phyloP scores from a whole-genome alignment of 2,329 filamentous ascomycete genomes.

The Trichocomaceae sp. region DNA sequence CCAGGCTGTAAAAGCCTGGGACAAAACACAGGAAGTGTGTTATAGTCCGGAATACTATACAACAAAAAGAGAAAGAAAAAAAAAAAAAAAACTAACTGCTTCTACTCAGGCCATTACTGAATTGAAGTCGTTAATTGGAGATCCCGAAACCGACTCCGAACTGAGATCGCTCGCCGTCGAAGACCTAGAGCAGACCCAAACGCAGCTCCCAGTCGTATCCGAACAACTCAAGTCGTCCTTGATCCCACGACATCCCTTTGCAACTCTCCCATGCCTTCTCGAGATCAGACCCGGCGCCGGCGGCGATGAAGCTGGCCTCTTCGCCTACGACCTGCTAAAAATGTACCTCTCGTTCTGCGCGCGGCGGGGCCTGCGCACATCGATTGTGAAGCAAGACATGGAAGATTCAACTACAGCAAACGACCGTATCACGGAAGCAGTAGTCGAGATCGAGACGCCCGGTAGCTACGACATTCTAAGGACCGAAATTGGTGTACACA shows the following conservation, averaged over 20 bases:
- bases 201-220: constrained; percentile 57
- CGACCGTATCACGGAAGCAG: constrained; percentile 71
- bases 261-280: constrained; percentile 78
- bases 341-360: constrained; percentile 84
- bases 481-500: constrained; percentile 87
- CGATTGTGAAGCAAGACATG: constrained; percentile 72
- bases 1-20: constrained; percentile 50
- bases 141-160: constrained; percentile 55
- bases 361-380: constrained; percentile 58
- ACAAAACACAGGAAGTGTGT: constrained; percentile 51
- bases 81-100: constrained; percentile 12
- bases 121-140: constrained; percentile 68
- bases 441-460: constrained; percentile 70
- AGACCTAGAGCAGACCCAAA: constrained; percentile 63
- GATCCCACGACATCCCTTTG: constrained; percentile 84
- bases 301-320: constrained; percentile 83
- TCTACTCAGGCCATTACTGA: constrained; percentile 52
- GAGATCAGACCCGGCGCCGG: constrained; percentile 90
- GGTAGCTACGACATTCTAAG: constrained; percentile 77
- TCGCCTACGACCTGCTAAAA: constrained; percentile 75
- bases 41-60: neutral
- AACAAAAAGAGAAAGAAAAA: too few species aligned
- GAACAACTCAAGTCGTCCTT: constrained; percentile 67
- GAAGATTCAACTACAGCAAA: constrained; percentile 62
- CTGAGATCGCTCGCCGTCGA: constrained; percentile 54